Base-by-base conservation (phyloP, 2,329 filamentous ascomycete genomes). In the Didymella arachidicola region DNA sequence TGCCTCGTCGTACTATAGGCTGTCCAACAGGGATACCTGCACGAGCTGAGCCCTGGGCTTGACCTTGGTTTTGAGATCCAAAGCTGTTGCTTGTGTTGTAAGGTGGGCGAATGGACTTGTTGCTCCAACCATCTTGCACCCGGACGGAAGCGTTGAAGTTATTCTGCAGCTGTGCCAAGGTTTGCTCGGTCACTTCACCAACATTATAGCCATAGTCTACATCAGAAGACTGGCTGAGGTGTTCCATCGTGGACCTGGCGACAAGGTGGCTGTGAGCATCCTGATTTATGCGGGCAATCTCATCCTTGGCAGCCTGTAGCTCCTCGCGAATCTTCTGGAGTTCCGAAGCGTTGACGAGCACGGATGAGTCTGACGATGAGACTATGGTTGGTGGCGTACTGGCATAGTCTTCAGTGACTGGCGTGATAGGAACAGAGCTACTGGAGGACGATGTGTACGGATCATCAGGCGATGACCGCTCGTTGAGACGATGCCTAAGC, bases 401-500 rank as follows among this genome's bases (percentile, higher is more conserved):
- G n/a, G 63, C 67, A 46, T 85, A 83, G 25, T 78, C 78, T 51
- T 89, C 86, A 2, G 81, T 84, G 16, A 84, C 85, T 36, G 88
- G 85, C 10, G 86, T 89, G 58, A 88, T 83, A 2, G 87, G 85
- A 29, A 89, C 75, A 2, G 87, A 89, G 65, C 79, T 85, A 76
- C 80, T 86, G 14, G 84, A 77, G 8, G 84, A 78, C 4, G 84
- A 77, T 54, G 68, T 89, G 86, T 74, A 86, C 69, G 92, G 89
- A 29, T 75, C 67, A 4, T 67, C 62, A 3, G 72, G 68, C 27
- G 72, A 70, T 2, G 72, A 72, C 7, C 68, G 70, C 74, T 93
- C 88, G n/a, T 86, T 86, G 46, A 94, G 82, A 72, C 88, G 90
- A 55, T 89, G 86, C 63, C 93, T 80, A 50, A 93, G 85, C 59